Evolutionary conservation across 148 eudicot genomes (phyloP).

Genomic region (Persicaria maculosa): DNA sequence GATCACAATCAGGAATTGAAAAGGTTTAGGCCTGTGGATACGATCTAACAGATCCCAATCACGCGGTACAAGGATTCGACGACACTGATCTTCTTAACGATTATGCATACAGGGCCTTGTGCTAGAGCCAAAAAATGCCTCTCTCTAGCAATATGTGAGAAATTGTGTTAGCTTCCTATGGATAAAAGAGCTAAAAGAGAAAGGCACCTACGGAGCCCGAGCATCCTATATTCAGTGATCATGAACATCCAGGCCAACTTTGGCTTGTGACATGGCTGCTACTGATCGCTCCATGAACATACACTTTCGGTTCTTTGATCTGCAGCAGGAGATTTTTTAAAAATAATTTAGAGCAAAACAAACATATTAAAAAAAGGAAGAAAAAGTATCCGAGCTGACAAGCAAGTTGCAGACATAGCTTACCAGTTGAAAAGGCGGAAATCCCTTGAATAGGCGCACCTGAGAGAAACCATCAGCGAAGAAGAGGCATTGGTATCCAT

Average conservation of each 20-base stretch:
- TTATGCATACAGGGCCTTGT: background rate
- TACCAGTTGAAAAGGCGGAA: conserved; percentile 71
- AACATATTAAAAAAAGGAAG: background rate
- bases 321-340: conserved; percentile 15
- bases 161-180: background rate
- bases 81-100: background rate
- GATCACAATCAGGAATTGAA: background rate
- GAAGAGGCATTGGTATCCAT: conserved; percentile 68
- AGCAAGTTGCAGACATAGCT: conserved; percentile 14
- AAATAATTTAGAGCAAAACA: background rate
- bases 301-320: conserved; percentile 72
- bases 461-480: conserved; percentile 51
- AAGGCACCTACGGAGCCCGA: background rate
- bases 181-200: background rate
- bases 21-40: no score
- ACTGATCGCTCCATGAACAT: conserved; percentile 39
- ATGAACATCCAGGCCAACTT: conserved; percentile 64
- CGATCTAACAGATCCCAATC: background rate
- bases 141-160: no score
- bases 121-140: no score
- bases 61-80: background rate
- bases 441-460: conserved; percentile 31
- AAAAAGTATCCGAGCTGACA: background rate
- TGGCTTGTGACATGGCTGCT: conserved; percentile 28
- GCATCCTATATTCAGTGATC: background rate